These are phyloP conservation scores for Coemansia sp. DNA, from an alignment of 192 early-diverging fungal genomes.

Conservation along the genomic window DNA sequence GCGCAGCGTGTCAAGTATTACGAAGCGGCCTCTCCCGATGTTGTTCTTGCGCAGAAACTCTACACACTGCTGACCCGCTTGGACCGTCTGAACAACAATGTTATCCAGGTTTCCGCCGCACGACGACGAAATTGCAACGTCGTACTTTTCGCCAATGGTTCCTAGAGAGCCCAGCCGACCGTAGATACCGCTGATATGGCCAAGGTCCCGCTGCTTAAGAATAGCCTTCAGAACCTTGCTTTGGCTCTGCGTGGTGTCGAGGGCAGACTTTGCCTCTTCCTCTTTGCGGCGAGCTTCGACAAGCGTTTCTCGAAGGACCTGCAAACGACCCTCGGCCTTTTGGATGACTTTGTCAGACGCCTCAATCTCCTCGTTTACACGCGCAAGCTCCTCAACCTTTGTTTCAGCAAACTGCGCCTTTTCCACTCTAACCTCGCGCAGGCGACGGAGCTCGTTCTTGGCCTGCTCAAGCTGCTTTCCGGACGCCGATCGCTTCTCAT, in stretches of 20 bases:
- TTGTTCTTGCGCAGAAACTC: conserved; percentile 83
- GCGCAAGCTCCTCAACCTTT: conserved; percentile 45
- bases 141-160: conserved; percentile 89
- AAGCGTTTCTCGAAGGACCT: conserved; percentile 42
- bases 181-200: conserved; percentile 74
- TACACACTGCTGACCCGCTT: conserved; percentile 83
- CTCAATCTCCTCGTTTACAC: conserved; percentile 55
- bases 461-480: conserved; percentile 62
- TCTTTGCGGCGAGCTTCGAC: conserved; percentile 60
- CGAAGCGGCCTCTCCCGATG: conserved; percentile 83
- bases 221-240: conserved; percentile 68
- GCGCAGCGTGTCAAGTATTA: conserved; percentile 76
- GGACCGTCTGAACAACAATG: conserved; percentile 91
- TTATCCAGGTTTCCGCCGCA: conserved; percentile 73
- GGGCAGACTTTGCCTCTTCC: conserved; percentile 66
- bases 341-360: conserved; percentile 51
- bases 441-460: conserved; percentile 51
- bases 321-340: conserved; percentile 40
- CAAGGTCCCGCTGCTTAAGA: conserved; percentile 69
- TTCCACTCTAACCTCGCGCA: conserved; percentile 52
- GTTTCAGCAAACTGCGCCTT: conserved; percentile 45
- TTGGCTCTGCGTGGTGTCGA: conserved; percentile 65
- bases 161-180: conserved; percentile 95
- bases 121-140: conserved; percentile 92
- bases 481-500: conserved; percentile 59